These are phyloP conservation scores for Nakataea oryzae DNA, from an alignment of 2,329 filamentous ascomycete genomes.

Conservation along the genomic window DNA sequence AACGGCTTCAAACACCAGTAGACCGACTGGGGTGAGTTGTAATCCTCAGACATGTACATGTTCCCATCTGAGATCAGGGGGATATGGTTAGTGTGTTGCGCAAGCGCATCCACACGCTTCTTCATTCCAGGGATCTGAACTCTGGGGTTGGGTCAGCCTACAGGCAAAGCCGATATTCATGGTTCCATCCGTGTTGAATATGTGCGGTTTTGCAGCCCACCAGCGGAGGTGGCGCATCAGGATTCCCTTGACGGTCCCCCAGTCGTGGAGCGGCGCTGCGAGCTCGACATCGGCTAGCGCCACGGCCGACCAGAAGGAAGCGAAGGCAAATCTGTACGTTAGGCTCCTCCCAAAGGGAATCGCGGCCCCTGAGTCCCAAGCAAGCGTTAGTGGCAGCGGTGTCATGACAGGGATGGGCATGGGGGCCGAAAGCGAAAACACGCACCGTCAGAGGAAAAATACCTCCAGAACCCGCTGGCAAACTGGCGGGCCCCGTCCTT, in stretches of 20 bases:
- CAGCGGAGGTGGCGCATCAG: constrained; percentile 31
- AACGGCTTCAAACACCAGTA: constrained; percentile 45
- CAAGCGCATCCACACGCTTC: not conserved
- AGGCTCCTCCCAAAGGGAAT: constrained; percentile 34
- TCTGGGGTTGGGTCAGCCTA: not conserved
- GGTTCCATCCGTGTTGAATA: constrained; percentile 31
- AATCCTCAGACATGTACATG: constrained; percentile 45
- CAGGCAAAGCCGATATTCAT: constrained; percentile 26
- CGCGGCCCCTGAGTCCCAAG: constrained; percentile 20
- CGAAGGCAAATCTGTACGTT: constrained; percentile 33
- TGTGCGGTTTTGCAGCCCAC: constrained; percentile 21
- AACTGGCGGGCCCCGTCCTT: constrained; percentile 22
- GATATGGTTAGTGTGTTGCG: not conserved
- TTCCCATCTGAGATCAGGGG: constrained; percentile 18
- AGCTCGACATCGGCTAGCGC: constrained; percentile 25
- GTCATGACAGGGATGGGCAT: no score
- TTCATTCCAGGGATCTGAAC: not conserved
- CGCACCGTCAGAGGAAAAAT: constrained; percentile 27
- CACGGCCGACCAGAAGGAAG: constrained; percentile 28
- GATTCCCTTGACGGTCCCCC: constrained; percentile 28
- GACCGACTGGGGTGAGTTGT: constrained; percentile 44
- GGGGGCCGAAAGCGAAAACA: not conserved
- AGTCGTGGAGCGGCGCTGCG: constrained; percentile 19
- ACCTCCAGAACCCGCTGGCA: constrained; percentile 25
- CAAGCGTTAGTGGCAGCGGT: not conserved